Conservation (phyloP, 805 yeast genomes). For the Suhomyces canberraensis region DNA sequence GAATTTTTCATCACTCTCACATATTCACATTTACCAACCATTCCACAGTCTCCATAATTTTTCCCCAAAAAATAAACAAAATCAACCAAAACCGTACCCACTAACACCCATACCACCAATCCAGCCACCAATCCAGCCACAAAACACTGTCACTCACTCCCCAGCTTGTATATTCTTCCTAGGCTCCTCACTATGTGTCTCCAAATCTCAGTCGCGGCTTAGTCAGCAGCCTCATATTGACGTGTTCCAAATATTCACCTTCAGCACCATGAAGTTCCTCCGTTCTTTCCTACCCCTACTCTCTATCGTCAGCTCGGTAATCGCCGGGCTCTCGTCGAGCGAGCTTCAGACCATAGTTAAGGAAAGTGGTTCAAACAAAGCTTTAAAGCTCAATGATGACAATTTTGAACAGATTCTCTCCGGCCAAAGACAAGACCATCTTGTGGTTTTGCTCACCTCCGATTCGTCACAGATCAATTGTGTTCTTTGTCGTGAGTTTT, state of each 20-base stretch:
- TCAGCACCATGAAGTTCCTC: constrained; percentile 1
- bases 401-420: constrained; percentile 55
- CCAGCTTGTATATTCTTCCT: too few relatives aligned
- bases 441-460: constrained; percentile 72
- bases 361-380: constrained; percentile 16
- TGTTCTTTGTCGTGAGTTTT: constrained; percentile 63
- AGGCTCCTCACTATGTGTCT: too few relatives aligned
- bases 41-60: too few relatives aligned
- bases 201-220: too few relatives aligned
- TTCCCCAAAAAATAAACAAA: too few relatives aligned
- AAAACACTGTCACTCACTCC: too few relatives aligned
- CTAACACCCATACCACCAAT: too few relatives aligned
- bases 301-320: constrained; percentile 13
- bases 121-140: too few relatives aligned
- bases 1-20: too few relatives aligned
- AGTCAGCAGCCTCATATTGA: too few relatives aligned
- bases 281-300: constrained; percentile 9
- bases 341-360: constrained; percentile 20
- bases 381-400: constrained; percentile 42
- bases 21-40: too few relatives aligned
- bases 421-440: constrained; percentile 66
- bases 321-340: constrained; percentile 22
- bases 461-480: constrained; percentile 73
- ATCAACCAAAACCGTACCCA: too few relatives aligned
- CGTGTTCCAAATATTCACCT: constrained; percentile 1